These are phyloP conservation scores for Aspergillus kassunensis DNA, from an alignment of 495 filamentous ascomycete genomes.

Conservation along the genomic window DNA sequence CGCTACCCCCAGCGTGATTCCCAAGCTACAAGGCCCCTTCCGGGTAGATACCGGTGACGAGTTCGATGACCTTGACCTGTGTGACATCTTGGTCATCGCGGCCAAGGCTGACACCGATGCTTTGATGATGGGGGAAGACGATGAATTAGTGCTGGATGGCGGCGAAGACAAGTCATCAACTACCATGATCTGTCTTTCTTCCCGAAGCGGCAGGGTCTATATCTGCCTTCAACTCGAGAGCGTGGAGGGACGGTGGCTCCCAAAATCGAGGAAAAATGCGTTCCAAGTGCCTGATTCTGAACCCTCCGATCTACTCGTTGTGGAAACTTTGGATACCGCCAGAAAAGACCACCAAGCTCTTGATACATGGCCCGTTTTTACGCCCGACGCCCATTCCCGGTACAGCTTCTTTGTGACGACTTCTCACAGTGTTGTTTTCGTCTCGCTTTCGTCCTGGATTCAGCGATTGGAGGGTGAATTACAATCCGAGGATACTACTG, in stretches of 20 bases:
- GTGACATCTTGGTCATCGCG: conserved; percentile 56
- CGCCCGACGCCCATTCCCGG: conserved; percentile 63
- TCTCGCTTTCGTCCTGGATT: conserved; percentile 72
- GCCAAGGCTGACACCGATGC: conserved; percentile 49
- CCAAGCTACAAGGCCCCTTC: conserved; percentile 83
- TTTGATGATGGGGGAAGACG: conserved; percentile 50
- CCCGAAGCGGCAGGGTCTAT: conserved; percentile 67
- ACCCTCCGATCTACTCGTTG: conserved; percentile 41
- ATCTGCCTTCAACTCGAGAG: conserved; percentile 77
- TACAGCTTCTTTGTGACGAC: conserved; percentile 80
- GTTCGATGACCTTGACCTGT: conserved; percentile 64
- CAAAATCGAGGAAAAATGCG: conserved; percentile 48
- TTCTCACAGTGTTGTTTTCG: conserved; percentile 60
- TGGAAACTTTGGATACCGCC: conserved; percentile 60
- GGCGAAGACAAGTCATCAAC: conserved; percentile 65
- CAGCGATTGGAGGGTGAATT: conserved; percentile 74
- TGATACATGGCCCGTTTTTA: conserved; percentile 68
- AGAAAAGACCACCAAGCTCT: conserved; percentile 46
- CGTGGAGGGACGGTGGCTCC: conserved; percentile 82
- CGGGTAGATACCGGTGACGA: conserved; percentile 61
- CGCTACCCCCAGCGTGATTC: conserved; percentile 62
- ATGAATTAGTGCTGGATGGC: conserved; percentile 40
- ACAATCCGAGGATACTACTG: conserved; percentile 56
- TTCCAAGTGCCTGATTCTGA: conserved; percentile 38
- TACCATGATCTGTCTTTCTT: conserved; percentile 70